Percentiles rank a stretch among this genome's conserved stretches.
phyloP scores from a whole-genome alignment of 805 yeast genomes.

The Jamesozyma gamospora region DNA sequence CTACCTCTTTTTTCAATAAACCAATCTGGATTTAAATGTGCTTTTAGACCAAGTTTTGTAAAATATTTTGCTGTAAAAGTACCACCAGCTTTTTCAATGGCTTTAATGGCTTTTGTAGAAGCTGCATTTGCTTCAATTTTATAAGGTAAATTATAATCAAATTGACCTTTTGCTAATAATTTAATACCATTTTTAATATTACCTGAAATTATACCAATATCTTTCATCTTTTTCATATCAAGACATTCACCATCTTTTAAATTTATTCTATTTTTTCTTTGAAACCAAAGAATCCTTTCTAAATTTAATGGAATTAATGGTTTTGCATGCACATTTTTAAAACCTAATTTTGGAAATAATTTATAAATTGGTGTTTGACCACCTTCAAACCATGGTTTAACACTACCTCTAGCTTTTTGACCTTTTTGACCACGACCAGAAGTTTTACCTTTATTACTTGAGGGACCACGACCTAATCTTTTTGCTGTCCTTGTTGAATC shows the following conservation, averaged over 20 bases:
- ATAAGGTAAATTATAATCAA: slow-evolving; percentile 45
- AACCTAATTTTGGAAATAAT: slow-evolving; percentile 82
- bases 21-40: slow-evolving; percentile 66
- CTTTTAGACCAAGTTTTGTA: slow-evolving; percentile 55
- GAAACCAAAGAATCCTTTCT: slow-evolving; percentile 58
- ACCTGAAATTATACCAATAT: slow-evolving; percentile 64
- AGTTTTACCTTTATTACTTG: slow-evolving; percentile 86
- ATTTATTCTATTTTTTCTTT: slow-evolving; percentile 54
- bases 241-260: slow-evolving; percentile 52
- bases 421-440: slow-evolving; percentile 98
- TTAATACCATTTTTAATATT: slow-evolving; percentile 71
- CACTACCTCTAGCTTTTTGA: slow-evolving; percentile 90
- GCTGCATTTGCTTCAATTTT: slow-evolving; percentile 79
- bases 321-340: slow-evolving; percentile 52
- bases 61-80: slow-evolving; percentile 64
- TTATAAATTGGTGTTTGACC: slow-evolving; percentile 92
- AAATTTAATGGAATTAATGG: slow-evolving; percentile 53
- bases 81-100: slow-evolving; percentile 67
- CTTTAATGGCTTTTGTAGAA: slow-evolving; percentile 57
- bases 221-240: slow-evolving; percentile 67
- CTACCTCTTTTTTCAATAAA: slow-evolving; percentile 63
- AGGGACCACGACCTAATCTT: slow-evolving; percentile 93
- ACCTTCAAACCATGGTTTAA: slow-evolving; percentile 94
- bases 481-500: slow-evolving; percentile 53
- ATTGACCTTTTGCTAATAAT: slow-evolving; percentile 58